These are phyloP conservation scores for Candida smagusa DNA, from an alignment of 1,139 yeast species.

Conservation along the genomic window DNA sequence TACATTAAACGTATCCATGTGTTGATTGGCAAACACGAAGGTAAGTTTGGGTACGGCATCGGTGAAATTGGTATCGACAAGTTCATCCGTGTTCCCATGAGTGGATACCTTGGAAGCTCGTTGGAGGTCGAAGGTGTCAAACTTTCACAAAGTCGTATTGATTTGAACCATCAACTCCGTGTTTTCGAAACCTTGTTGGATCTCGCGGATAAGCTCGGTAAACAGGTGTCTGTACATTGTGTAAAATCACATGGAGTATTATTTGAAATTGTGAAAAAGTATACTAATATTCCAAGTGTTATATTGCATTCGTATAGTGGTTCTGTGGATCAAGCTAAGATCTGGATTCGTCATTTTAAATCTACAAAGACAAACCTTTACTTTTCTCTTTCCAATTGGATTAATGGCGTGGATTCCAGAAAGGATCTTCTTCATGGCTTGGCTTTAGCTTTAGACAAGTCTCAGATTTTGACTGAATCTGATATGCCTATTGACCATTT, in stretches of 20 bases:
- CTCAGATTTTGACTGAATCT: constrained; percentile 35
- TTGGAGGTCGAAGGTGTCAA: constrained; percentile 12
- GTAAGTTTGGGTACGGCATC: constrained; percentile 33
- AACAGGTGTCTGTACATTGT: constrained; percentile 76
- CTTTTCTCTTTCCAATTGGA: constrained; percentile 61
- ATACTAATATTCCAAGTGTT: constrained; percentile 29
- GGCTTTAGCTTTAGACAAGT: constrained; percentile 17
- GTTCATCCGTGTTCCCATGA: constrained; percentile 61
- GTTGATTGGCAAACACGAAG: constrained; percentile 20
- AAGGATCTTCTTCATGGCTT: constrained; percentile 22
- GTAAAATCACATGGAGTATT: constrained; percentile 73
- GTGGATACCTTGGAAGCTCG: constrained; percentile 49
- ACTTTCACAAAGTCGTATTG: constrained; percentile 6
- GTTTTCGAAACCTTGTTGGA: constrained; percentile 51
- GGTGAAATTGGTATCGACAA: constrained; percentile 93
- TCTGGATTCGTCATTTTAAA: constrained; percentile 44
- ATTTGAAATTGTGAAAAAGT: constrained; percentile 39
- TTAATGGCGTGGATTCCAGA: constrained; percentile 44
- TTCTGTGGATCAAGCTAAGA: constrained; percentile 58
- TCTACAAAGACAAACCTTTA: constrained; percentile 21
- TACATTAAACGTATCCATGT: constrained; percentile 31
- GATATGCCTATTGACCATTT: constrained; percentile 33
- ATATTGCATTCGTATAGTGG: constrained; percentile 89
- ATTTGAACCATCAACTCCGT: constrained; percentile 51
- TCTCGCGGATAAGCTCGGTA: constrained; percentile 45